Percentiles rank a stretch among this genome's conserved stretches.
Evolutionary conservation across 495 filamentous ascomycete species (phyloP).

Genomic region (Elasticomyces elasticus): DNA sequence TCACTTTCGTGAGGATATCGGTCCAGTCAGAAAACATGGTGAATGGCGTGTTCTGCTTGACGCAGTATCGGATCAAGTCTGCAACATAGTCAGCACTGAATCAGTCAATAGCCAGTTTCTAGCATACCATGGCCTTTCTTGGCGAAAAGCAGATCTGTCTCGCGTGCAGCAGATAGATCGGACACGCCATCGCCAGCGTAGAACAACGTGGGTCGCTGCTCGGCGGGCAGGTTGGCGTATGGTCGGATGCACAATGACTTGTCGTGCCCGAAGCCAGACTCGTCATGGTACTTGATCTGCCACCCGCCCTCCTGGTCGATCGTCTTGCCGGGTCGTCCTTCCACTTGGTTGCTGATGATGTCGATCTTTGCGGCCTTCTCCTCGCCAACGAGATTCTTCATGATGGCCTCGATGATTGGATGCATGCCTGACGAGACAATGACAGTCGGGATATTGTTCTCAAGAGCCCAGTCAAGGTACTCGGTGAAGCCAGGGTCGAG

Average conservation of each 20-base stretch:
- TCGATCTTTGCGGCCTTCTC: conserved; percentile 60
- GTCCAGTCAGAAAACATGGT: conserved; percentile 71
- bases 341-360: conserved; percentile 77
- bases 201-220: conserved; percentile 57
- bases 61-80: conserved; percentile 79
- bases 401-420: conserved; percentile 76
- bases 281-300: conserved; percentile 80
- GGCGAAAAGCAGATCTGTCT: conserved; percentile 71
- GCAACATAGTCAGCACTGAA: not conserved
- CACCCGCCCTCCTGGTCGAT: conserved; percentile 72
- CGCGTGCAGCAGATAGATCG: conserved; percentile 59
- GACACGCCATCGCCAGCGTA: conserved; percentile 75
- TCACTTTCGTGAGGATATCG: conserved; percentile 60
- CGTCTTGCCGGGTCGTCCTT: conserved; percentile 54
- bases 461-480: conserved; percentile 71
- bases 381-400: conserved; percentile 66
- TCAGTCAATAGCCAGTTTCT: not conserved
- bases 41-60: conserved; percentile 67
- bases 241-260: conserved; percentile 80
- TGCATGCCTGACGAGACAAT: conserved; percentile 85
- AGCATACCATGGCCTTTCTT: conserved; percentile 75
- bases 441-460: conserved; percentile 82
- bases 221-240: conserved; percentile 59
- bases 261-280: conserved; percentile 75
- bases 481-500: conserved; percentile 76